These are phyloP conservation scores for Coniochaeta ligniaria DNA, from an alignment of 2,329 filamentous ascomycete genomes.

Conservation along the genomic window DNA sequence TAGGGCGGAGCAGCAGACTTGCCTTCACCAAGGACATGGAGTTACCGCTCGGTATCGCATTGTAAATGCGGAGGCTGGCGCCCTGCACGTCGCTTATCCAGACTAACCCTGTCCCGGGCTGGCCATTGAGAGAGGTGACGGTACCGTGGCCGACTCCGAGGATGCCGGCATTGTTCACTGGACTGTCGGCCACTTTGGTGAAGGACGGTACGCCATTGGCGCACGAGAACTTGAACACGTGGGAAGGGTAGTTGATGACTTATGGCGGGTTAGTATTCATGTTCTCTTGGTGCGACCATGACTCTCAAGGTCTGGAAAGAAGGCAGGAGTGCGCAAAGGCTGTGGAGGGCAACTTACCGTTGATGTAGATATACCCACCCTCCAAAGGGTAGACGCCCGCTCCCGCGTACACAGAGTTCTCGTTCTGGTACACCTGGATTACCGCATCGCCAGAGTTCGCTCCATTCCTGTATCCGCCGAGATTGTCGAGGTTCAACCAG, in stretches of 20 bases:
- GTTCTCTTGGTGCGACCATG: no score
- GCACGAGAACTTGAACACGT: conserved; percentile 52
- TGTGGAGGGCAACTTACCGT: conserved; percentile 6
- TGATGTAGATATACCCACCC: conserved; percentile 41
- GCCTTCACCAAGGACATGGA: conserved; percentile 39
- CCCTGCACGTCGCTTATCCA: conserved; percentile 52
- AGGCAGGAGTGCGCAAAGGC: neutral
- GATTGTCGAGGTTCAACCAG: conserved; percentile 37
- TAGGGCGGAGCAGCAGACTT: no score
- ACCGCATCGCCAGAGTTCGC: conserved; percentile 31
- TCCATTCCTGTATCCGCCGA: conserved; percentile 41
- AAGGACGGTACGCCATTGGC: conserved; percentile 43
- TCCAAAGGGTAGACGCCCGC: conserved; percentile 38
- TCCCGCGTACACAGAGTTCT: conserved; percentile 40
- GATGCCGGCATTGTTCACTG: conserved; percentile 40
- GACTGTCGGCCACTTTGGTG: conserved; percentile 42
- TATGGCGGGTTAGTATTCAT: neutral
- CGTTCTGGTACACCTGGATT: conserved; percentile 35
- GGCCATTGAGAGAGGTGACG: conserved; percentile 44
- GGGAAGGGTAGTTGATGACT: conserved; percentile 44
- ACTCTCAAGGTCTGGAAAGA: neutral
- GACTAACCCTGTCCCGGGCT: conserved; percentile 46
- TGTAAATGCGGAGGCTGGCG: conserved; percentile 42
- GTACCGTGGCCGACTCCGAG: conserved; percentile 51
- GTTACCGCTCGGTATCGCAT: conserved; percentile 40